A percentile compares a stretch with the other conserved stretches of the same genome.
These are phyloP conservation scores for Cryptococcus floricola DNA, from an alignment of 1,284 basidiomycete species.

Conservation along the genomic window DNA sequence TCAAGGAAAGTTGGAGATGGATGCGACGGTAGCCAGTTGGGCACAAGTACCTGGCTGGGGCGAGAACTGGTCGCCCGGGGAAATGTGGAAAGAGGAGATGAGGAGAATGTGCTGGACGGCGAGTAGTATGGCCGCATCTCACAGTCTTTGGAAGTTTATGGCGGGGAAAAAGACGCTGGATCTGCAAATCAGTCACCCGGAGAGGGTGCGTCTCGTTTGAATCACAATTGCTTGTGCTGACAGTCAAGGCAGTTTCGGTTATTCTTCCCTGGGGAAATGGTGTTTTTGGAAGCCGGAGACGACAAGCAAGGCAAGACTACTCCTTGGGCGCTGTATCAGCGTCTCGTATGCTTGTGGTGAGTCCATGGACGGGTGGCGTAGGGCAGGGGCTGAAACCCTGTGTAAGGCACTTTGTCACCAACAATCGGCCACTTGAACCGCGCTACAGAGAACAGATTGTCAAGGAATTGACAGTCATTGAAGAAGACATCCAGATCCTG, in stretches of 20 bases:
- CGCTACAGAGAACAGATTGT: constrained; percentile 6
- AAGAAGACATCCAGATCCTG: constrained; percentile 9
- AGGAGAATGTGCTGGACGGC: constrained; percentile 31
- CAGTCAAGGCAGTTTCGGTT: constrained; percentile 16
- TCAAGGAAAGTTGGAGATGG: constrained; percentile 1
- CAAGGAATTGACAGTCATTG: constrained; percentile 12
- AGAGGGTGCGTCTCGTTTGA: constrained; percentile 15
- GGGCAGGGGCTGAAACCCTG: not conserved
- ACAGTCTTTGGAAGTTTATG: constrained; percentile 19
- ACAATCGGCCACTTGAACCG: constrained; percentile 1
- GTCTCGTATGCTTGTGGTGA: constrained; percentile 24
- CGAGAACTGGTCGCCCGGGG: constrained; percentile 10
- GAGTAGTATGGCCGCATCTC: constrained; percentile 21
- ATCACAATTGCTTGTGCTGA: not conserved
- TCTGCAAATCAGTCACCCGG: constrained; percentile 17
- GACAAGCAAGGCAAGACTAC: constrained; percentile 8
- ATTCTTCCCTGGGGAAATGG: constrained; percentile 24
- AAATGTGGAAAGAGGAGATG: constrained; percentile 27
- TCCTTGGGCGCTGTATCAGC: constrained; percentile 28
- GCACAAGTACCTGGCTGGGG: constrained; percentile 17
- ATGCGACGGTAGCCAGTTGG: constrained; percentile 6
- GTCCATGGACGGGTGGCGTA: not conserved
- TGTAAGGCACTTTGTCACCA: constrained; percentile 7
- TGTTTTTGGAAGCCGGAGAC: not conserved
- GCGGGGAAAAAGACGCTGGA: constrained; percentile 8